A percentile compares a stretch with the other conserved stretches of the same genome.
phyloP scores from a whole-genome alignment of 305 asterid genomes.

The Rubia tinctorum region DNA sequence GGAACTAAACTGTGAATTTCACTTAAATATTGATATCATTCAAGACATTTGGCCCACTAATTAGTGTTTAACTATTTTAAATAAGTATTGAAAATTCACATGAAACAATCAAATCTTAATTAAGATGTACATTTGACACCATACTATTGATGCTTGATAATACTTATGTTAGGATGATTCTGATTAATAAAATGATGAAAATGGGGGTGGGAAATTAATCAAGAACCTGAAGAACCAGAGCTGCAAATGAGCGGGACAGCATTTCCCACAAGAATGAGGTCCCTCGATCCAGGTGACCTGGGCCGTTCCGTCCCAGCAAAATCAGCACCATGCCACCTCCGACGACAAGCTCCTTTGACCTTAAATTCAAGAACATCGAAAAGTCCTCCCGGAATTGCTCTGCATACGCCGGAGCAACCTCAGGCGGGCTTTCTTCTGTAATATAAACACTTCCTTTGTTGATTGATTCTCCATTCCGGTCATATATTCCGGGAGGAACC shows the following conservation, averaged over 20 bases:
- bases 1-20: no score
- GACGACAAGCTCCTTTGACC: conserved; percentile 54
- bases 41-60: no score
- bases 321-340: conserved; percentile 81
- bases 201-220: background rate
- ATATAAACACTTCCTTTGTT: conserved; percentile 71
- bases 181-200: no score
- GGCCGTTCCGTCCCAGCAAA: conserved; percentile 53
- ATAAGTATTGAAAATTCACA: background rate
- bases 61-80: no score
- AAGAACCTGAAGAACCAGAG: conserved; percentile 48
- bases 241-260: conserved; percentile 52
- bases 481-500: conserved; percentile 73
- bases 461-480: conserved; percentile 41
- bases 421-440: conserved; percentile 49
- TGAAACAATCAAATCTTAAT: no score
- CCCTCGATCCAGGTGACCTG: conserved; percentile 48
- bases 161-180: no score
- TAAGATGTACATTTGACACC: no score
- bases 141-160: no score
- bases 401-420: conserved; percentile 46
- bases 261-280: conserved; percentile 72
- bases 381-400: conserved; percentile 67
- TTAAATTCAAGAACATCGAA: conserved; percentile 55
- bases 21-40: no score